Percentiles rank a stretch among this genome's conserved stretches.
These are phyloP conservation scores for Calvatia gigantea DNA, from an alignment of 768 basidiomycete species.

Conservation along the genomic window DNA sequence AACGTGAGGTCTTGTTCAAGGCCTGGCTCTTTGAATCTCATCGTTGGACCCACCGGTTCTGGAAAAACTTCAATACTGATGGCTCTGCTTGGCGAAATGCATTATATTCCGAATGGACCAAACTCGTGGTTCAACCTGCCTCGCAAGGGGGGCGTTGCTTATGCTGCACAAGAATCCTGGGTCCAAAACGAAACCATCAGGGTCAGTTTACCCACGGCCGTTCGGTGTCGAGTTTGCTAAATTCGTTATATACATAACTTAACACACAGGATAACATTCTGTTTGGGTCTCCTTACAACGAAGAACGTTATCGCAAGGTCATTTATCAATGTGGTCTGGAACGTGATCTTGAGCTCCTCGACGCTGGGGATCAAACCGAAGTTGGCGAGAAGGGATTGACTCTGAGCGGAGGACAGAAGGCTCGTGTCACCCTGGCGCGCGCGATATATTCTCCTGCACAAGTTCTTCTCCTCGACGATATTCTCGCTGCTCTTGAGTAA, in stretches of 20 bases:
- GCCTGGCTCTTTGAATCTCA: conserved; percentile 50
- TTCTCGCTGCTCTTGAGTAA: conserved; percentile 65
- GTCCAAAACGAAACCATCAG: conserved; percentile 72
- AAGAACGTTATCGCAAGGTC: conserved; percentile 70
- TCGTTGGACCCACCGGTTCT: conserved; percentile 55
- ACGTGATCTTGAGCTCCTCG: conserved; percentile 61
- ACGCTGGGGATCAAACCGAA: conserved; percentile 63
- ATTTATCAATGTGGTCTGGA: conserved; percentile 74
- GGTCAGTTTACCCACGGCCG: conserved; percentile 23
- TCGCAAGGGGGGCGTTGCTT: conserved; percentile 61
- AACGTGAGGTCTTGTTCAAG: conserved; percentile 54
- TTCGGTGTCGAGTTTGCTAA: no score
- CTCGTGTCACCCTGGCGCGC: conserved; percentile 41
- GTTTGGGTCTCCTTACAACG: conserved; percentile 73
- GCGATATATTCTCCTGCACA: conserved; percentile 50
- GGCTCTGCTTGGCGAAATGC: conserved; percentile 45
- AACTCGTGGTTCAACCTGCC: conserved; percentile 65
- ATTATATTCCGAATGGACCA: conserved; percentile 46
- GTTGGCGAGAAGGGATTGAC: conserved; percentile 67
- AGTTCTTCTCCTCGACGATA: conserved; percentile 70
- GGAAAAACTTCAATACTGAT: conserved; percentile 50
- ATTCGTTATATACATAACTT: background rate
- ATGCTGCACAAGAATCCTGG: conserved; percentile 82
- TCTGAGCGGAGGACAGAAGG: conserved; percentile 48
- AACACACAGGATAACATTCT: conserved; percentile 62